Base-by-base conservation (phyloP, 345 rosid species). In the Cochlearia excelsa region DNA sequence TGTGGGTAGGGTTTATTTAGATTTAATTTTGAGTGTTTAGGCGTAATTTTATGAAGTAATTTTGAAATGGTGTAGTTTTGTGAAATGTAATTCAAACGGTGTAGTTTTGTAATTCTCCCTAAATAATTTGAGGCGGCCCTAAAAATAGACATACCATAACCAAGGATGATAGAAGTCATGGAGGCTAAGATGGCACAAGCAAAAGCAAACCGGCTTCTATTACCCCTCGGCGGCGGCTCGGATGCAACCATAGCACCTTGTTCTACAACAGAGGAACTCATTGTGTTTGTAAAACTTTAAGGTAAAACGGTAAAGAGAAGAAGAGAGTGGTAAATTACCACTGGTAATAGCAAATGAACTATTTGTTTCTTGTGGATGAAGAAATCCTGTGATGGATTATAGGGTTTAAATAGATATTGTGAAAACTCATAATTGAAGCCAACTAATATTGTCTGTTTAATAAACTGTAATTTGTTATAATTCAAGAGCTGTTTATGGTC, bases 101-200 rank as follows among this genome's bases (percentile, higher is more conserved):
- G 23, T 16, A 16, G 23, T 16, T 16, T 16, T 0, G 23, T 16
- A 16, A 16, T 16, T 0, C 23, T 16, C 23, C 23, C 23, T 16
- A 16, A 16, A 16, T 16, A 0, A 16, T 16, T 16, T 16, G 23
- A 16, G 23, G 0, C 23, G 23, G 23, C 23, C 23, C 23, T 16
- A 16, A 60, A 33, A 9, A 16, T 26, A 41, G 43, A 80, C 79
- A 59, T 44, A 84, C 95, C 95, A 30, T 84, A 84, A 53, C 95
- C 95, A 67, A 87, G 74, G 3, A 87, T 75, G 71, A 80, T 57
- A 39, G 91, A 84, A 46, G 78, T 84, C 51, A 80, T 79, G 51
- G 88, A 87, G 56, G 88, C 91, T 78, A 87, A 68, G 69, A 82
- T 50, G 9, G 95, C 83, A 43, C 77, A 78, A 9, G 78, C 83